These are phyloP conservation scores for Chlamydomonas schloesseri DNA, from an alignment of 139 green algal genomes.

Conservation along the genomic window DNA sequence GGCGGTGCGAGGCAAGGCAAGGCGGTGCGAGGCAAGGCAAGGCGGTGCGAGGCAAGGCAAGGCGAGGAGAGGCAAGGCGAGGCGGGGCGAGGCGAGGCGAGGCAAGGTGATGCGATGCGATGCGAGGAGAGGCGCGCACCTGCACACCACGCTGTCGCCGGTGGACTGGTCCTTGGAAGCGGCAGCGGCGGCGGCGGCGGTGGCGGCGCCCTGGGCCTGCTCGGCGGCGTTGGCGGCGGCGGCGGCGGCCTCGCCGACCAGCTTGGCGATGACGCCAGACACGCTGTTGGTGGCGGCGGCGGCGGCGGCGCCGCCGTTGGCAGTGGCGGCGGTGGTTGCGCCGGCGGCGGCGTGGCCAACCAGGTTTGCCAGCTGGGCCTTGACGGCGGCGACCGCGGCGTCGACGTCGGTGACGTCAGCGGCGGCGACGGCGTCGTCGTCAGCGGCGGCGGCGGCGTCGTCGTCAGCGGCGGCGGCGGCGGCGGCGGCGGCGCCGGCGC, in stretches of 20 bases:
- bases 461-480: neutral
- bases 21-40: no score
- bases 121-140: no score
- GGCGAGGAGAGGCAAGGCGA: no score
- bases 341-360: neutral
- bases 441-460: neutral
- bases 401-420: neutral
- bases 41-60: no score
- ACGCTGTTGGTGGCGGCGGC: no score
- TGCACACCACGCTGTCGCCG: conserved; percentile 28
- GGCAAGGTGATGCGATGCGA: no score
- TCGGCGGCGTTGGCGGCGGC: neutral
- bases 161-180: no score
- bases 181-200: neutral
- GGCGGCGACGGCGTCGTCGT: neutral
- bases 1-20: no score
- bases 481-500: neutral
- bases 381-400: neutral
- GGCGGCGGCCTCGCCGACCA: neutral
- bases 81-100: no score
- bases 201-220: no score
- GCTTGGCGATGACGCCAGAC: neutral
- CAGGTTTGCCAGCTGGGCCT: neutral
- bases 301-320: neutral
- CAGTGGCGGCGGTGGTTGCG: neutral